phyloP scores from a whole-genome alignment of 2,329 filamentous ascomycete genomes.

The Rugonectria rugulosa region DNA sequence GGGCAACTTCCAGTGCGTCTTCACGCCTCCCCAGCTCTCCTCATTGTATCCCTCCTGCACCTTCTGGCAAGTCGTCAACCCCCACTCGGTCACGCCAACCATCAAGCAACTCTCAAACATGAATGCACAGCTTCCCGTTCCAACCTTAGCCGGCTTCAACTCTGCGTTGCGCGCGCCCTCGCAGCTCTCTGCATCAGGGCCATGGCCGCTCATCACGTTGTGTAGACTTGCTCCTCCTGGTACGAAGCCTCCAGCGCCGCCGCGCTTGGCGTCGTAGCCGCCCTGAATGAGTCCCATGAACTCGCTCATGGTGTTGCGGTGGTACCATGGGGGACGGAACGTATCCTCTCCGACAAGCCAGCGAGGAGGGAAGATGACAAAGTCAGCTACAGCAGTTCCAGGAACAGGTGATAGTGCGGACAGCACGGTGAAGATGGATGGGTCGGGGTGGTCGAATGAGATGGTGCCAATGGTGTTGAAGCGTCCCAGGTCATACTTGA shows the following conservation, averaged over 20 bases:
- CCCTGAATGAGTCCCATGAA: slow-evolving; percentile 69
- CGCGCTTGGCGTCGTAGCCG: slow-evolving; percentile 69
- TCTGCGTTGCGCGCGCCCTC: slow-evolving; percentile 64
- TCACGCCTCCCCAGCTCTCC: slow-evolving; percentile 79
- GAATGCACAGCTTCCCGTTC: slow-evolving; percentile 68
- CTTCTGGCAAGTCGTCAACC: slow-evolving; percentile 64
- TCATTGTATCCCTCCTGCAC: slow-evolving; percentile 75
- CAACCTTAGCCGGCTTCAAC: slow-evolving; percentile 64
- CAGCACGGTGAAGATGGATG: slow-evolving; percentile 78
- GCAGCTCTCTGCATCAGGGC: slow-evolving; percentile 64
- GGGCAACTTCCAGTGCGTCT: slow-evolving; percentile 65
- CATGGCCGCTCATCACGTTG: slow-evolving; percentile 75
- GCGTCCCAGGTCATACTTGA: slow-evolving; percentile 81
- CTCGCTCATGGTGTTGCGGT: slow-evolving; percentile 72
- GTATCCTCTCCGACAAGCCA: slow-evolving; percentile 76
- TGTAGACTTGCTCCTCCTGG: slow-evolving; percentile 69
- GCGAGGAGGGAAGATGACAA: slow-evolving; percentile 75
- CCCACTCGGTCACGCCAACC: slow-evolving; percentile 77
- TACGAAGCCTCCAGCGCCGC: slow-evolving; percentile 59
- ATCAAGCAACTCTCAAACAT: slow-evolving; percentile 76
- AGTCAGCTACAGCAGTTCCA: slow-evolving; percentile 73
- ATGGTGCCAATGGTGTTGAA: slow-evolving; percentile 79
- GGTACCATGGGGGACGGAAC: slow-evolving; percentile 77
- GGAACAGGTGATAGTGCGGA: slow-evolving; percentile 67
- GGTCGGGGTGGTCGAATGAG: slow-evolving; percentile 80